phyloP scores from a whole-genome alignment of 2,329 filamentous ascomycete genomes.

The Aspergillus fumigatiaffinis region DNA sequence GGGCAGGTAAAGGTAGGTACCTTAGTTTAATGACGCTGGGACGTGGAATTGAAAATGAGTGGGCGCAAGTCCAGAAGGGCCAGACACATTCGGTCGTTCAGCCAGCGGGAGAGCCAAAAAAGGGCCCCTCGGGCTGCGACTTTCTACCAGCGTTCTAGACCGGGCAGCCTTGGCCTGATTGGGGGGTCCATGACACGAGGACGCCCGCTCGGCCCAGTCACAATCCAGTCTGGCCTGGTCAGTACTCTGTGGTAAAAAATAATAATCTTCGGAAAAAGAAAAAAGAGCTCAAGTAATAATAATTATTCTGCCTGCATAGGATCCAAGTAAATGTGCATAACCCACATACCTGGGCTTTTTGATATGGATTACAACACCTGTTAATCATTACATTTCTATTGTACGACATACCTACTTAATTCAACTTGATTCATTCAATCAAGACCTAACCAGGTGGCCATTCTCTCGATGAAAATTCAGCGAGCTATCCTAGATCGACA shows the following conservation, averaged over 20 bases:
- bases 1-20: background rate
- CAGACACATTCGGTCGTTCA: background rate
- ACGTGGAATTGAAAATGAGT: slow-evolving; percentile 11
- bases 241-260: background rate
- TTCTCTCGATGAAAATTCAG: background rate
- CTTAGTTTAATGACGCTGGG: slow-evolving; percentile 16
- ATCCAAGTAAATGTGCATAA: background rate
- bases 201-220: slow-evolving; percentile 7
- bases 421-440: background rate
- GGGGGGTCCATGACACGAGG: slow-evolving; percentile 22
- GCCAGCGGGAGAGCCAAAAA: slow-evolving; percentile 2
- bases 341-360: background rate
- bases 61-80: slow-evolving; percentile 11
- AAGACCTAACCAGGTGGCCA: background rate
- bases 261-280: background rate
- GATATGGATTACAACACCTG: too few species aligned
- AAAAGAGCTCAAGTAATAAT: background rate
- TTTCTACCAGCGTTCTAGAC: slow-evolving; percentile 19
- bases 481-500: background rate
- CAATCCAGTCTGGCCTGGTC: background rate
- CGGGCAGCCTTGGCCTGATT: slow-evolving; percentile 15
- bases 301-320: background rate
- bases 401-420: background rate
- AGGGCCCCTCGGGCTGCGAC: slow-evolving; percentile 13
- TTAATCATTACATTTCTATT: background rate